Evolutionary conservation across 2,329 filamentous ascomycete genomes (phyloP).

Genomic region (Phyllachora maydis): DNA sequence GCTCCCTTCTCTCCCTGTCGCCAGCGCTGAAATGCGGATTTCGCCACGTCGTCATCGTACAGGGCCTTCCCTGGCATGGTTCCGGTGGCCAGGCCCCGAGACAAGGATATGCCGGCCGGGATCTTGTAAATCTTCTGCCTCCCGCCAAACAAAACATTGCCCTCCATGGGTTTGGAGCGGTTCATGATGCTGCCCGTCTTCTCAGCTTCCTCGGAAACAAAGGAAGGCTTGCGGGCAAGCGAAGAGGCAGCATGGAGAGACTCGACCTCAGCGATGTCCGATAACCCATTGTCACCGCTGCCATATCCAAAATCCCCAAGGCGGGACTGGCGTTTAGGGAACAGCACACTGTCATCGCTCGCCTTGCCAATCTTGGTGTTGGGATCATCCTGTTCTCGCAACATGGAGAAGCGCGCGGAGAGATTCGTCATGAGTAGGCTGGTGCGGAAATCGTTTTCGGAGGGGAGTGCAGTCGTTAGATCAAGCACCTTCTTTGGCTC

Average conservation of each 20-base stretch:
- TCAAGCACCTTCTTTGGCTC: constrained; percentile 50
- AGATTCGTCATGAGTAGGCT: constrained; percentile 91
- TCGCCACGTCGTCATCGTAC: constrained; percentile 72
- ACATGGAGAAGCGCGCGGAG: constrained; percentile 90
- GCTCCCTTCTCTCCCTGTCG: constrained; percentile 38
- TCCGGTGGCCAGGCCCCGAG: too few species aligned
- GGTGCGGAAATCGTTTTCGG: constrained; percentile 79
- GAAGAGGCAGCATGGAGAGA: constrained; percentile 46
- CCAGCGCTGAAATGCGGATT: constrained; percentile 69
- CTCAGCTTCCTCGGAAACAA: constrained; percentile 43
- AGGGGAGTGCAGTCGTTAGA: constrained; percentile 51
- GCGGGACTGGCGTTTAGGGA: constrained; percentile 61
- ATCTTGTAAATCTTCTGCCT: constrained; percentile 92
- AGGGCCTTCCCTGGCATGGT: constrained; percentile 46
- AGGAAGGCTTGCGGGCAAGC: constrained; percentile 42
- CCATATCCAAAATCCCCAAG: constrained; percentile 48
- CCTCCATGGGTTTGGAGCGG: constrained; percentile 62
- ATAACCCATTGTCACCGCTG: constrained; percentile 31
- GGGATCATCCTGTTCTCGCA: constrained; percentile 85
- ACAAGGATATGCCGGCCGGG: constrained; percentile 32
- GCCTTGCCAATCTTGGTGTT: constrained; percentile 79
- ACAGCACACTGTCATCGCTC: constrained; percentile 82
- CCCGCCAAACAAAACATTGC: constrained; percentile 85
- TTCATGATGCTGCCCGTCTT: constrained; percentile 55
- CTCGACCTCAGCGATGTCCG: constrained; percentile 80